Evolutionary conservation across 2,329 filamentous ascomycete species (phyloP), one percentile per base, ranked within the genome.

Genomic region (Hyphodiscus sp.): DNA sequence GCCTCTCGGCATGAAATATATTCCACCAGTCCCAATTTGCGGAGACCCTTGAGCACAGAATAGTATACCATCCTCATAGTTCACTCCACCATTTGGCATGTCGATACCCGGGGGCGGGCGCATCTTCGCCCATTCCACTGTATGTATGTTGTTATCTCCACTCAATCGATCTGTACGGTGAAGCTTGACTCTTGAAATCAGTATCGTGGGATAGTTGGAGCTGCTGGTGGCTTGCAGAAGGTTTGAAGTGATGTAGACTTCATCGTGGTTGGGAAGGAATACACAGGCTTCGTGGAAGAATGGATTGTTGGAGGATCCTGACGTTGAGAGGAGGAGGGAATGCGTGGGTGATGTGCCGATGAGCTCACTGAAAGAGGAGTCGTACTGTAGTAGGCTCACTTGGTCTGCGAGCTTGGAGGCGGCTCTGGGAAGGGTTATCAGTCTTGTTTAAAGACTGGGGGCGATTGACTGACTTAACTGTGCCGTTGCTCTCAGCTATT

Each of bases 271-370:
- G 4, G 68, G 63, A 5, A 73, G 38, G 58, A 72, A 75, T 29
- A 73, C 71, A 53, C 74, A 76, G 5, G 71, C 74, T 47, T 69
- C 68, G 59, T 74, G 67, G 58, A 77, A 79, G 61, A 78, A 74
- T 8, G 74, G 71, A 41, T 72, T 75, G 16, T 68, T 67, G 20
- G 72, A 72, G 6, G 67, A 62, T 23, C 70, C 67, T 4, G 64
- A 58, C 0, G 74, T 70, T 5, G 72, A 72, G 23, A 77, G 67
- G 9, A 77, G 65, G 15, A 75, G 69, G 2, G 73, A 71, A 50
- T 71, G 70, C 1, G 56, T 65, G 7, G 70, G 69, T 2, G 56
- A 55, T 3, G 60, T 38, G 9, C 72, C 71, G 41, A 71, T 62
- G 5, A 76, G 50, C 0, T 54, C 52, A n/a, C 43, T 50, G 50